Percentiles rank a stretch among this genome's conserved stretches.
Conservation (phyloP, 2,329 filamentous ascomycete genomes). For the Hymenoscyphus albidus region DNA sequence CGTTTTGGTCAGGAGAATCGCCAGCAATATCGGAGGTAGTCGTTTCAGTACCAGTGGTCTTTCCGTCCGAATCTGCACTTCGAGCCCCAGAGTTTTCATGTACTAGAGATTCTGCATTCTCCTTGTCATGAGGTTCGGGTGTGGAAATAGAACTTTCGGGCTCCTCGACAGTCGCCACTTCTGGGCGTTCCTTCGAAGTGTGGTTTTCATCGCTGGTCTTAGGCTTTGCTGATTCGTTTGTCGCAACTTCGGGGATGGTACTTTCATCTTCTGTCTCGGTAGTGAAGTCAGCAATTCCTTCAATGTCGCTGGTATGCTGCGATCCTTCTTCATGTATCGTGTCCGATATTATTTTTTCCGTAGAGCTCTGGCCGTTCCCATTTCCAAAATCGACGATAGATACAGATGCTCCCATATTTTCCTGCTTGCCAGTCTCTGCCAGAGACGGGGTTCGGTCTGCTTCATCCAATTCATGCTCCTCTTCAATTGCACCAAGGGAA, state of each 20-base stretch:
- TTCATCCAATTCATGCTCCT: constrained; percentile 25
- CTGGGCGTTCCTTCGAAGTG: not conserved
- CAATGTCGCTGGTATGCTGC: not conserved
- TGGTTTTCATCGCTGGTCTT: not conserved
- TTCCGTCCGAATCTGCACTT: not conserved
- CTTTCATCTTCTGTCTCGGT: not conserved
- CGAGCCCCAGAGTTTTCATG: not conserved
- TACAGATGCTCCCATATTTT: not conserved
- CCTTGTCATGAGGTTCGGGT: not conserved
- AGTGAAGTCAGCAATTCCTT: not conserved
- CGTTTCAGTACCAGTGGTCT: not conserved
- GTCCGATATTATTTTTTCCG: not conserved
- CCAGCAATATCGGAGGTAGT: not conserved
- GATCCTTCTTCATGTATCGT: not conserved
- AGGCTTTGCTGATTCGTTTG: not conserved
- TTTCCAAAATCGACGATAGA: not conserved
- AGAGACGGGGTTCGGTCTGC: constrained; percentile 1
- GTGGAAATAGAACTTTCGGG: not conserved
- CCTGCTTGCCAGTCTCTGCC: not conserved
- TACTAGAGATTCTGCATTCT: not conserved
- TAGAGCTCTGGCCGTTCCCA: not conserved
- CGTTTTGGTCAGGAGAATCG: not conserved
- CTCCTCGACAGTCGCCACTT: not conserved
- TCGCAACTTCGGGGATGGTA: too few relatives aligned
- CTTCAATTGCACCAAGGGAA: constrained; percentile 26